phyloP scores from a whole-genome alignment of 805 yeast genomes.

The Nakazawaea siamensis region DNA sequence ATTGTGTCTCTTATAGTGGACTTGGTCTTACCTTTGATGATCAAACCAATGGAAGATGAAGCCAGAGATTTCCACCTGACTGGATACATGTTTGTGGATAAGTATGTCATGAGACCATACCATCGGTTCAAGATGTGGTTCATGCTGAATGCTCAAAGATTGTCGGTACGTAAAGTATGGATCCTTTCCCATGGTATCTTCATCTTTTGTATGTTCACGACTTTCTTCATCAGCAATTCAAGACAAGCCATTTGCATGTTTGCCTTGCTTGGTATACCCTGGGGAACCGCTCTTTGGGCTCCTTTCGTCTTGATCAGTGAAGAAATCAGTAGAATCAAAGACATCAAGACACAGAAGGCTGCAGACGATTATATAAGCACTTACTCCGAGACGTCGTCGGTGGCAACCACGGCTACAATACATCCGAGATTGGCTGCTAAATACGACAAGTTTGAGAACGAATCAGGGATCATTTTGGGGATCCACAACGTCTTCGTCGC shows the following conservation, averaged over 20 bases:
- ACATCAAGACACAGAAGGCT: conserved; percentile 27
- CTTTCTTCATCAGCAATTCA: conserved; percentile 36
- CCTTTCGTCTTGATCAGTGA: conserved; percentile 57
- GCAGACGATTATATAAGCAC: conserved; percentile 11
- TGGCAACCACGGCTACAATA: conserved; percentile 2
- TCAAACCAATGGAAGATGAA: conserved; percentile 21
- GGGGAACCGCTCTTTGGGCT: conserved; percentile 64
- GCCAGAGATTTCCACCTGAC: not conserved
- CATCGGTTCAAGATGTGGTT: conserved; percentile 5
- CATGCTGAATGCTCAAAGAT: conserved; percentile 7
- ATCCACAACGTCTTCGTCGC: conserved; percentile 53
- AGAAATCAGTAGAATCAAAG: conserved; percentile 44
- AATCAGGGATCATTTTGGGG: conserved; percentile 48
- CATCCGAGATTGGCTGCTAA: conserved; percentile 17
- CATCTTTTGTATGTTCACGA: conserved; percentile 35
- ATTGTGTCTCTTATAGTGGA: conserved; percentile 37
- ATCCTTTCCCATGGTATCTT: conserved; percentile 40
- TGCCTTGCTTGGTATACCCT: conserved; percentile 47
- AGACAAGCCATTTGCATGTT: conserved; percentile 37
- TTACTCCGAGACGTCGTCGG: conserved; percentile 5
- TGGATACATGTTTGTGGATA: conserved; percentile 4
- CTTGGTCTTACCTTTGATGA: conserved; percentile 34
- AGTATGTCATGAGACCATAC: conserved; percentile 3
- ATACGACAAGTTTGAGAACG: conserved; percentile 37
- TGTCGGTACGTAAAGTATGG: conserved; percentile 39